Conservation (phyloP, 805 yeast genomes). For the Nakazawaea wyomingensis region DNA sequence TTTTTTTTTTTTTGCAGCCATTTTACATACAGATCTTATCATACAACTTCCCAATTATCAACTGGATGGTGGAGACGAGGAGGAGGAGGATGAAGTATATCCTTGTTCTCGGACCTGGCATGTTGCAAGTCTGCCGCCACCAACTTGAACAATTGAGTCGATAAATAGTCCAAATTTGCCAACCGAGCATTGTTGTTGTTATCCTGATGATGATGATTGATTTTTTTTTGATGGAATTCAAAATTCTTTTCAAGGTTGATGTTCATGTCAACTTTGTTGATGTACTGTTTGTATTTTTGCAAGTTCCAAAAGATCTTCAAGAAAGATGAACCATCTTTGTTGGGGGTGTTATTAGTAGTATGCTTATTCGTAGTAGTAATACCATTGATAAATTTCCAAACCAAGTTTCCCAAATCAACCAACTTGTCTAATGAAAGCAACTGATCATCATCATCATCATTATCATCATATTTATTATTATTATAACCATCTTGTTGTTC, state of each 20-base stretch:
- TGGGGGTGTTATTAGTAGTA: not conserved
- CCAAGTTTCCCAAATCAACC: constrained; percentile 16
- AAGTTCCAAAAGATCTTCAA: constrained; percentile 3
- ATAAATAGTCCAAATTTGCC: not conserved
- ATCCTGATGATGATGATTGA: not conserved
- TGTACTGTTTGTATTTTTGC: constrained; percentile 16
- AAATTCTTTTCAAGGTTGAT: not conserved
- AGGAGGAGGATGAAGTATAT: no score
- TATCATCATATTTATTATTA: not conserved
- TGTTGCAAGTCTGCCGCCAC: not conserved
- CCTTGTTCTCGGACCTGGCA: constrained; percentile 5
- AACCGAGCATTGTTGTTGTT: not conserved
- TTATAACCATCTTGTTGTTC: no score
- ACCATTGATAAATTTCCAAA: constrained; percentile 12
- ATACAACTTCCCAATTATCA: constrained; percentile 24
- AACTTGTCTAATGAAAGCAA: not conserved
- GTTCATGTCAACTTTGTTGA: constrained; percentile 13
- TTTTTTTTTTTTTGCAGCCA: no score
- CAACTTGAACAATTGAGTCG: not conserved
- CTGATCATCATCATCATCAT: not conserved
- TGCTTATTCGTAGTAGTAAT: not conserved
- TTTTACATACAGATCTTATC: not conserved
- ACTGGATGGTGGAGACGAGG: not conserved
- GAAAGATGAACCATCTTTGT: not conserved
- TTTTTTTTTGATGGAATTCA: not conserved